Conservation (phyloP, 768 basidiomycete species). For the Hortiboletus campestris region DNA sequence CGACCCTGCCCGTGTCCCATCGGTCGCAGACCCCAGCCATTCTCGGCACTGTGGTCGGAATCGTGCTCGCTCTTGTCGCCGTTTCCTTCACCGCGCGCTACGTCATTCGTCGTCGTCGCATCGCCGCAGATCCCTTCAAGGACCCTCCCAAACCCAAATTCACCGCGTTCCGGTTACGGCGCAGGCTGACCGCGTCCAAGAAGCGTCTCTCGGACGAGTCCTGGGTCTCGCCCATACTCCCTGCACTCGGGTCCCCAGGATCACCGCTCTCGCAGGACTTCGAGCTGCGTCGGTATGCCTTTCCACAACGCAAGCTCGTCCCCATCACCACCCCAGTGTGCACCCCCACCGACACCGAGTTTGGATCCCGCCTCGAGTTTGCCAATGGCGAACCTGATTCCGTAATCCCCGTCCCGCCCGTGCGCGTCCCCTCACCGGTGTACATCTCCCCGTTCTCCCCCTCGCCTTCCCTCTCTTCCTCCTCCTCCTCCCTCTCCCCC, state of each 20-base stretch:
- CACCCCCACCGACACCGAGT: slow-evolving; percentile 23
- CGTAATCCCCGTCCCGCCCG: slow-evolving; percentile 1
- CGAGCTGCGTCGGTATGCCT: slow-evolving; percentile 9
- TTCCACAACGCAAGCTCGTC: slow-evolving; percentile 14
- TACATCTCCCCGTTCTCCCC: slow-evolving; percentile 23
- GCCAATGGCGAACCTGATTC: neutral
- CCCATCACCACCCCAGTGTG: slow-evolving; percentile 17
- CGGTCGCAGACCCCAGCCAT: slow-evolving; percentile 8
- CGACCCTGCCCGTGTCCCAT: slow-evolving; percentile 6
- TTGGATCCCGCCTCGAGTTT: slow-evolving; percentile 10
- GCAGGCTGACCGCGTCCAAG: slow-evolving; percentile 3
- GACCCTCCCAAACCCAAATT: slow-evolving; percentile 10
- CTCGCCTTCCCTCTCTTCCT: slow-evolving; percentile 10
- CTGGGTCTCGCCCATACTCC: slow-evolving; percentile 22
- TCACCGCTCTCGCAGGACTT: slow-evolving; percentile 11
- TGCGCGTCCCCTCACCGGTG: slow-evolving; percentile 22
- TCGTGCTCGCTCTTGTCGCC: slow-evolving; percentile 13
- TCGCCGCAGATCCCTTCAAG: slow-evolving; percentile 6
- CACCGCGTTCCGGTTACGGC: neutral
- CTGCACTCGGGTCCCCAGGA: slow-evolving; percentile 2
- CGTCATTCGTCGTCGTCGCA: slow-evolving; percentile 14
- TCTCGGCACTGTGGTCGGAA: slow-evolving; percentile 17
- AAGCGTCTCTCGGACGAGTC: slow-evolving; percentile 27
- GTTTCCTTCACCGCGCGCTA: slow-evolving; percentile 4
- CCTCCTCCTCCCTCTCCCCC: slow-evolving; percentile 12